These are phyloP conservation scores for Penicillium sp. DNA, from an alignment of 2,329 filamentous ascomycete genomes.

Conservation along the genomic window DNA sequence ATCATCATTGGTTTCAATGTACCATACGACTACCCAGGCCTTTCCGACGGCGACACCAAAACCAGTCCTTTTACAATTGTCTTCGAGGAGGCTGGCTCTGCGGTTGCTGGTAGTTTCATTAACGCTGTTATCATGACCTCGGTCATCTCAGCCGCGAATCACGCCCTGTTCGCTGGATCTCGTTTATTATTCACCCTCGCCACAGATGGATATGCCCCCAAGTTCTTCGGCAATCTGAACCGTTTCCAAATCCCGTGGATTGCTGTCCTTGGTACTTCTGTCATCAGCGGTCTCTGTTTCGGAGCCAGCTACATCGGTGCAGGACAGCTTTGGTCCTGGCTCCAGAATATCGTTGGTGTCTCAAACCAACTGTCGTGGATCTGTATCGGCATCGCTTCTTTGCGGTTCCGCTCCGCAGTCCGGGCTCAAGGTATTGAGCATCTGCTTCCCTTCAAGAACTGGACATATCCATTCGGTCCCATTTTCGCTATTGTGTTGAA, in stretches of 20 bases:
- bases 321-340: constrained; percentile 66
- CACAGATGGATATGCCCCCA: constrained; percentile 58
- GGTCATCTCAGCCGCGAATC: constrained; percentile 61
- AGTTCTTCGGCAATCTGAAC: constrained; percentile 55
- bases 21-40: constrained; percentile 55
- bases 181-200: constrained; percentile 61
- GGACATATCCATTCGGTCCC: constrained; percentile 66
- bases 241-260: constrained; percentile 56
- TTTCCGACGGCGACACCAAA: constrained; percentile 46
- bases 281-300: constrained; percentile 62
- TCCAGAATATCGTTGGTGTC: constrained; percentile 68
- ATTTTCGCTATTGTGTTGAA: constrained; percentile 60
- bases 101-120: constrained; percentile 59
- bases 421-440: constrained; percentile 62
- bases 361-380: constrained; percentile 68
- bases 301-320: constrained; percentile 67
- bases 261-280: constrained; percentile 56
- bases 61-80: constrained; percentile 64
- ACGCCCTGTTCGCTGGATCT: constrained; percentile 60
- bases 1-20: constrained; percentile 61
- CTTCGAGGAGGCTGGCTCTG: constrained; percentile 60
- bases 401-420: constrained; percentile 65
- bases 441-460: constrained; percentile 65
- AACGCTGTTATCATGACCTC: constrained; percentile 64
- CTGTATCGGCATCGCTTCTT: constrained; percentile 63